Conservation (phyloP, 2,329 filamentous ascomycete species). For the Microsporum ferrugineum region DNA sequence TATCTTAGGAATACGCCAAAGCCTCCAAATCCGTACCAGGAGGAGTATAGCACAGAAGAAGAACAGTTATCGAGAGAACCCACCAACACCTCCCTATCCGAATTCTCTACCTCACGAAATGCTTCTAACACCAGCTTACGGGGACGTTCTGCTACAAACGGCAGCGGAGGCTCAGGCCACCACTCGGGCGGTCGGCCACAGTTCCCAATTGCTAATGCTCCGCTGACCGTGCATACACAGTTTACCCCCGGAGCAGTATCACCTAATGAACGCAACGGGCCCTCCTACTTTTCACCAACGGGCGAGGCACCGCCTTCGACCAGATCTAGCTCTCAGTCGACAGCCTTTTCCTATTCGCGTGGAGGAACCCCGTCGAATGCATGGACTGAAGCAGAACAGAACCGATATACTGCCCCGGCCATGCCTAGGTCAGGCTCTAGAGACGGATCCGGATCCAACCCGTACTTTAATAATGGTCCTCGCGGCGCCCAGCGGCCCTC, state of each 20-base stretch:
- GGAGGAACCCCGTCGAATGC: slow-evolving; percentile 51
- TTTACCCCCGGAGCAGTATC: slow-evolving; percentile 44
- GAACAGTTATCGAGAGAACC: slow-evolving; percentile 27
- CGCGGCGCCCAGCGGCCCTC: slow-evolving; percentile 56
- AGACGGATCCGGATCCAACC: slow-evolving; percentile 56
- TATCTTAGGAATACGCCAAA: slow-evolving; percentile 62
- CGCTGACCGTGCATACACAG: slow-evolving; percentile 59
- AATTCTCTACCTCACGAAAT: slow-evolving; percentile 51
- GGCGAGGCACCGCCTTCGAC: slow-evolving; percentile 53
- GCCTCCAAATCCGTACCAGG: slow-evolving; percentile 71
- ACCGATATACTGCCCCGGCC: slow-evolving; percentile 77
- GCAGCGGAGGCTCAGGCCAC: slow-evolving; percentile 32
- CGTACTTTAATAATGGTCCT: slow-evolving; percentile 53
- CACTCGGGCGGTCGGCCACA: slow-evolving; percentile 46
- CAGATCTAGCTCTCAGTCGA: slow-evolving; percentile 41
- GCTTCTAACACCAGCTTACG: slow-evolving; percentile 64
- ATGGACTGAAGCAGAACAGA: slow-evolving; percentile 55
- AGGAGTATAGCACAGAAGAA: slow-evolving; percentile 47
- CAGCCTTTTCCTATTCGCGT: slow-evolving; percentile 71
- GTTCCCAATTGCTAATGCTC: slow-evolving; percentile 54
- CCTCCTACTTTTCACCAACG: slow-evolving; percentile 88
- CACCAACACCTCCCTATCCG: slow-evolving; percentile 29
- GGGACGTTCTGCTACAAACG: slow-evolving; percentile 63
- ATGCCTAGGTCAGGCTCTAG: slow-evolving; percentile 70
- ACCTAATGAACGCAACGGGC: slow-evolving; percentile 51